Conservation (phyloP, 768 basidiomycete genomes). For the Paxillus involutus region DNA sequence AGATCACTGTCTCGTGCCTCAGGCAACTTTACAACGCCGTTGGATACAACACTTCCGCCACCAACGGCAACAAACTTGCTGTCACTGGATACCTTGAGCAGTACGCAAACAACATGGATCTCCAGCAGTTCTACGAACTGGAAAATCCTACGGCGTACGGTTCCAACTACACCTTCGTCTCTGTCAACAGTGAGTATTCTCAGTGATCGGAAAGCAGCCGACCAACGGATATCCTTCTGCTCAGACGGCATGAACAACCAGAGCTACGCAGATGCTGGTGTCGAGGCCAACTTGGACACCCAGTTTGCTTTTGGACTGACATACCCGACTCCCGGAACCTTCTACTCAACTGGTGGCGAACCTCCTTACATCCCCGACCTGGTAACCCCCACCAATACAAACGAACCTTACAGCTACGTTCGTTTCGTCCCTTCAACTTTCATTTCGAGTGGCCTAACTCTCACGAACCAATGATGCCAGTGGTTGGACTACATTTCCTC, state of each 20-base stretch:
- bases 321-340: conserved; percentile 57
- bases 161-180: conserved; percentile 51
- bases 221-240: conserved; percentile 9
- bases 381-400: conserved; percentile 38
- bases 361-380: conserved; percentile 58
- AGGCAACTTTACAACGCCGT: conserved; percentile 55
- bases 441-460: background rate
- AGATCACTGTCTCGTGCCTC: conserved; percentile 54
- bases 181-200: conserved; percentile 48
- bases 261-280: conserved; percentile 48
- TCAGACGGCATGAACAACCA: conserved; percentile 65
- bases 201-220: background rate
- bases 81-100: conserved; percentile 55
- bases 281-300: conserved; percentile 66
- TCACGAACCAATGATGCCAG: conserved; percentile 25
- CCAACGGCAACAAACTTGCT: conserved; percentile 49
- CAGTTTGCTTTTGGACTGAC: conserved; percentile 68
- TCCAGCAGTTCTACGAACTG: conserved; percentile 49
- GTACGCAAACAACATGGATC: conserved; percentile 53
- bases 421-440: conserved; percentile 10
- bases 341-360: conserved; percentile 61
- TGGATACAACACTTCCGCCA: conserved; percentile 42
- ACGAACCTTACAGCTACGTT: conserved; percentile 50
- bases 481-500: conserved; percentile 63
- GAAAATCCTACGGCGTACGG: conserved; percentile 48